Base-by-base conservation (phyloP, 306 rosid species). In the barrel medic (Medicago truncatula) region DNA sequence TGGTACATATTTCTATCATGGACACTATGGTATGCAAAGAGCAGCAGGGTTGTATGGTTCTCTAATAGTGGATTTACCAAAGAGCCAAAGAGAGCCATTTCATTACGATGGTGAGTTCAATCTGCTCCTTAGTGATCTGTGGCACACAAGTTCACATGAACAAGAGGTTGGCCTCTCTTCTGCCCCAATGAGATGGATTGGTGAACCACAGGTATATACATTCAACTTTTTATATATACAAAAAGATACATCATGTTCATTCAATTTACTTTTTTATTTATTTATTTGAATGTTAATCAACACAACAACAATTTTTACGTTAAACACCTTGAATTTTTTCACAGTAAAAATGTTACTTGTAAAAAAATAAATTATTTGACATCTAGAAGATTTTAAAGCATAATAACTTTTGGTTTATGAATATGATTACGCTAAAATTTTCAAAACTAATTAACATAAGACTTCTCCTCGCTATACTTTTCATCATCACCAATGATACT, bases 11-110 rank as follows among this genome's bases (percentile, higher is more conserved):
- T 93, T 91, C 74, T 93, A 93, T 71, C 98, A 93, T 67, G 98
- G 98, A 6, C 98, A 91, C 80, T 73, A 65, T 6, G 97, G 98
- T 12, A 91, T 93, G 98, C 97, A 93, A 40, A 89, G 96, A 80
- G 78, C 95, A 2, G 97, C 97, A 1, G 98, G 98, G 23, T 66
- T 94, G 52, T 94, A 94, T 84, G 98, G 98, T 23, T 90, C 98
- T 8, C 38, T 94, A 5, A 86, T 94, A 60, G 98, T 94, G 23
- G 91, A 88, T 57, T 81, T 86, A 17, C 81, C 83, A 60, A 73
- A 83, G 21, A 91, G 86, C 6, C 72, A 82, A 76, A 79, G 41
- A 1, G 98, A 90, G 3, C 59, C 84, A 13, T 93, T 93, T 74
- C 92, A 91, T 41, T 93, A 93, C 28, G 92, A 91, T 52, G 92